Evolutionary conservation across 495 filamentous ascomycete genomes (phyloP), one percentile per base, ranked within the genome.

Genomic region (Hypoxylon lienhwacheense): DNA sequence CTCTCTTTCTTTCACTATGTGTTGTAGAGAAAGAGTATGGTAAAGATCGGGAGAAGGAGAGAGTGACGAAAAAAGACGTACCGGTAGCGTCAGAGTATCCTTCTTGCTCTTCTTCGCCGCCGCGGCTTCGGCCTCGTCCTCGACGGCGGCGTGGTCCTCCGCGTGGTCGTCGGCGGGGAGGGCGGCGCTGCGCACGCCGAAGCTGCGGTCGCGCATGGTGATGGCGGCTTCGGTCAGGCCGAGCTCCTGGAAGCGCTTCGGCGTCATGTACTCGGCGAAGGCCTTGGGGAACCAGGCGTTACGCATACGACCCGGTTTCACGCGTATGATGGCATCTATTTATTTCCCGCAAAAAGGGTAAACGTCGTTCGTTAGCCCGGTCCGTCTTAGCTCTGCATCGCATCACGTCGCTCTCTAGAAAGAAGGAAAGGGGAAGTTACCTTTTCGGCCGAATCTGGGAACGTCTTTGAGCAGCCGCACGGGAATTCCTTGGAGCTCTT

Each of bases 381-480:
- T n/a, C n/a, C n/a, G n/a, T n/a, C n/a, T n/a, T n/a, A n/a, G n/a
- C n/a, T 39, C 17, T 2, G 7, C 25, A 10, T 4, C 25, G 10
- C 4, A 28, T 10, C 10, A 28, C 25, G 4, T 28, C 25, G 25
- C 25, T 28, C 19, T 28, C 19, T 24, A 16, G 19, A 20, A 11
- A 19, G n/a, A 21, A 3, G 28, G 8, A 12, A 28, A 17, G 25
- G 29, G 19, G 10, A 14, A 17, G 21, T 22, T 64, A 85, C 84
- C 76, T 72, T 77, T 77, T 50, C 76, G 72, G 8, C 85, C 86
- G 63, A 80, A 86, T 32, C 72, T 73, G 36, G 70, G 74, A 16
- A 87, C 77, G 61, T 87, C 81, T 53, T 77, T 61, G 5, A 83
- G 66, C 48, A 88, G 70, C 41, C 78, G 77, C 44, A 86, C 85